Percentiles rank a stretch among this genome's conserved stretches.
These are phyloP conservation scores for Mycena alexandri DNA, from an alignment of 768 basidiomycete species.

Conservation along the genomic window DNA sequence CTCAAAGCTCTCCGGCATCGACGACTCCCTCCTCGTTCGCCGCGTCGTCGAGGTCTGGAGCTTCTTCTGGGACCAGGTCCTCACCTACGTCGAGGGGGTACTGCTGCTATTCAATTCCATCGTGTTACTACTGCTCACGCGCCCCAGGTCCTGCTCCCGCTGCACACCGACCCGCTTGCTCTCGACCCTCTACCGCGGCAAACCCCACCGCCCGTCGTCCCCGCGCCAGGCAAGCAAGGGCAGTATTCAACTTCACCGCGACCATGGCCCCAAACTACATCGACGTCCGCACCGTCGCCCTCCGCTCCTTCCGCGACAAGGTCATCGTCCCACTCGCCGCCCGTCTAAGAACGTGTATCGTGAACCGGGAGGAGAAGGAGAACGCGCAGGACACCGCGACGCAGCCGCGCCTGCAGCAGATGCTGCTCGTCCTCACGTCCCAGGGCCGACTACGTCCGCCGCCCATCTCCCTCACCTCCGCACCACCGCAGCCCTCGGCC, in stretches of 20 bases:
- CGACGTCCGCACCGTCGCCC: slow-evolving; percentile 85
- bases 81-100: slow-evolving; percentile 91
- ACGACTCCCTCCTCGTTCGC: slow-evolving; percentile 82
- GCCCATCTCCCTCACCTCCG: slow-evolving; percentile 71
- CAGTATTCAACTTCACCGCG: slow-evolving; percentile 52
- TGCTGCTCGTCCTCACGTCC: slow-evolving; percentile 80
- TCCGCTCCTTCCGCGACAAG: slow-evolving; percentile 84
- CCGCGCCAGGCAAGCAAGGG: slow-evolving; percentile 64
- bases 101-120: slow-evolving; percentile 43
- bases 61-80: slow-evolving; percentile 93
- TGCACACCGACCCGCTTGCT: slow-evolving; percentile 64
- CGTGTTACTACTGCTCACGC: not conserved
- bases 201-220: slow-evolving; percentile 64
- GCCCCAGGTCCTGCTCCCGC: slow-evolving; percentile 50
- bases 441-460: slow-evolving; percentile 71
- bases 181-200: slow-evolving; percentile 76
- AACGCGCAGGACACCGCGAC: slow-evolving; percentile 15
- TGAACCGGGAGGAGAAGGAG: slow-evolving; percentile 65
- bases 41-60: slow-evolving; percentile 91
- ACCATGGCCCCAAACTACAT: slow-evolving; percentile 64
- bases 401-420: slow-evolving; percentile 13
- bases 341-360: slow-evolving; percentile 64
- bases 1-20: slow-evolving; percentile 80
- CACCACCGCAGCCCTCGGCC: slow-evolving; percentile 65
- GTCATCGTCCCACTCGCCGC: slow-evolving; percentile 77